phyloP scores from a whole-genome alignment of 345 rosid genomes.

The Linum lewisii region DNA sequence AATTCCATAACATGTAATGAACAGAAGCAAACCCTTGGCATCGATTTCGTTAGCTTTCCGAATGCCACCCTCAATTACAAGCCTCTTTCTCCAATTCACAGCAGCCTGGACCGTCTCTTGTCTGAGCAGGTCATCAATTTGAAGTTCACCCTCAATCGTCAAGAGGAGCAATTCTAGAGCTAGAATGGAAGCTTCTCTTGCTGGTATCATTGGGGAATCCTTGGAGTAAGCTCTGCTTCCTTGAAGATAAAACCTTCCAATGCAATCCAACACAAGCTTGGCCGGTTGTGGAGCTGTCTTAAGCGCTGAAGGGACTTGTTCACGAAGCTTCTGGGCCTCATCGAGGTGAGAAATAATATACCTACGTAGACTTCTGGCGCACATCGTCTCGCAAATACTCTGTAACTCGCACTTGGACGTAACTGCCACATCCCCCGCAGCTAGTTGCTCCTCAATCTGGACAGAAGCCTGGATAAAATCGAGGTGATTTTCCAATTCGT shows the following conservation, averaged over 20 bases:
- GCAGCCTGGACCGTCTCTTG: constrained; percentile 46
- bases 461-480: constrained; percentile 35
- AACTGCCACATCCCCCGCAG: background rate
- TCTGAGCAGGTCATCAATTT: background rate
- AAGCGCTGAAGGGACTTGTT: constrained; percentile 45
- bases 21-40: constrained; percentile 63
- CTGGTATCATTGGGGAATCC: constrained; percentile 36
- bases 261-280: constrained; percentile 57
- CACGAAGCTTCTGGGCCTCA: constrained; percentile 28
- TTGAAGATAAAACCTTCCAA: constrained; percentile 55
- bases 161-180: constrained; percentile 45
- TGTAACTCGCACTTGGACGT: constrained; percentile 22
- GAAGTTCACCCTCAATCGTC: constrained; percentile 10
- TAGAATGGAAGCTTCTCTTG: constrained; percentile 46
- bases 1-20: constrained; percentile 55
- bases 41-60: constrained; percentile 36
- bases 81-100: constrained; percentile 54
- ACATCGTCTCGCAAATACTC: constrained; percentile 33
- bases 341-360: constrained; percentile 33
- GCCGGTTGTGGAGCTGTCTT: constrained; percentile 46
- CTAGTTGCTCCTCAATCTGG: constrained; percentile 7
- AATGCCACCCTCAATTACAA: constrained; percentile 53
- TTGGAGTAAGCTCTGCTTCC: constrained; percentile 44
- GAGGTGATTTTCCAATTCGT: constrained; percentile 44
- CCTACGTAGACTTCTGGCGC: constrained; percentile 43